phyloP scores from a whole-genome alignment of 352 stramenopile species.

The Globisporangium cederbergense region DNA sequence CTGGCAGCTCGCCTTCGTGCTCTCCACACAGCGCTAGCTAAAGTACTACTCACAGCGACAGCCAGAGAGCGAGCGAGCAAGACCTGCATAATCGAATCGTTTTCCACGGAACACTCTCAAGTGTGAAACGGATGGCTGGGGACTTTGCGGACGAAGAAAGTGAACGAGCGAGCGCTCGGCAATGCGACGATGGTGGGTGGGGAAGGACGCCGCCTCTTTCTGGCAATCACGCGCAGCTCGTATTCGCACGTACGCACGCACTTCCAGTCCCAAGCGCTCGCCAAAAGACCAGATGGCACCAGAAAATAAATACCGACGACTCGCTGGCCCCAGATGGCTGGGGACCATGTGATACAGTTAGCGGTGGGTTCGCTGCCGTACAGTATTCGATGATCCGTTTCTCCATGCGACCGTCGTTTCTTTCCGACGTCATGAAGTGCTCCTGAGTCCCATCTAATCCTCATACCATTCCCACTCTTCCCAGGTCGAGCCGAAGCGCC shows the following conservation, averaged over 20 bases:
- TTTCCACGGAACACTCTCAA: too few relatives aligned
- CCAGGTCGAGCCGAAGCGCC: neutral
- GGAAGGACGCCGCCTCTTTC: neutral
- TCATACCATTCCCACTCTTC: neutral
- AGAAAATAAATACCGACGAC: neutral
- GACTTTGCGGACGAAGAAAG: too few relatives aligned
- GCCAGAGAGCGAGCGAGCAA: neutral
- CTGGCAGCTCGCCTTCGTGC: constrained; percentile 6
- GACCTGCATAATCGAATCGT: too few relatives aligned
- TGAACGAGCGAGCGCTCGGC: too few relatives aligned
- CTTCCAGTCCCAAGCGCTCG: neutral
- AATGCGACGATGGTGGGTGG: too few relatives aligned
- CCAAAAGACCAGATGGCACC: neutral
- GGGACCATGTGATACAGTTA: neutral
- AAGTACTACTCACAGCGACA: neutral
- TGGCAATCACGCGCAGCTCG: neutral
- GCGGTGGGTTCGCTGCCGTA: too few relatives aligned
- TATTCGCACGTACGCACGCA: neutral
- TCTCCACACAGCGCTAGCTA: neutral
- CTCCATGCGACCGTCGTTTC: neutral
- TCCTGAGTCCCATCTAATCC: neutral
- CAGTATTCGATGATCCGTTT: neutral
- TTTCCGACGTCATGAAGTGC: neutral
- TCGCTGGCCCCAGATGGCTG: neutral
- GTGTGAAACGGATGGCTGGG: too few relatives aligned